These are phyloP conservation scores for Neurospora pannonica DNA, from an alignment of 495 filamentous ascomycete genomes.

Conservation along the genomic window DNA sequence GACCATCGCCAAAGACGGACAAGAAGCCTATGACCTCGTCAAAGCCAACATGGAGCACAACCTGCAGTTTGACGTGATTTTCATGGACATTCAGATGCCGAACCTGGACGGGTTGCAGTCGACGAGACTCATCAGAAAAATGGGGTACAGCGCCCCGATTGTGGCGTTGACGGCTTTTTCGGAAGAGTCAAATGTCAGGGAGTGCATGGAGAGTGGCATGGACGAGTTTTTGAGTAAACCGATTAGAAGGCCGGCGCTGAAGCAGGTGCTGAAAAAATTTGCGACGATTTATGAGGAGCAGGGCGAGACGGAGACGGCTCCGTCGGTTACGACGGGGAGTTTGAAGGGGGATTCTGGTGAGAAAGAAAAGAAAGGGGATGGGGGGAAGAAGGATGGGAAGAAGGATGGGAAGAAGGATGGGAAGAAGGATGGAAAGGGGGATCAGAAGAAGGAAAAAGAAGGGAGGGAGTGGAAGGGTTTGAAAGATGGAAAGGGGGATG, in stretches of 20 bases:
- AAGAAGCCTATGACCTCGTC: slow-evolving; percentile 80
- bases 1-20: slow-evolving; percentile 75
- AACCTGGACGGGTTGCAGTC: slow-evolving; percentile 84
- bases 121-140: slow-evolving; percentile 74
- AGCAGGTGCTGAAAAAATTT: slow-evolving; percentile 68
- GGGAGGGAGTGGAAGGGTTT: background rate
- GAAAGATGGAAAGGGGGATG: background rate
- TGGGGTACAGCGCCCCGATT: slow-evolving; percentile 83
- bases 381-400: background rate
- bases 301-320: slow-evolving; percentile 30
- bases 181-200: slow-evolving; percentile 80
- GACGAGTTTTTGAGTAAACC: slow-evolving; percentile 70
- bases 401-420: background rate
- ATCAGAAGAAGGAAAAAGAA: background rate
- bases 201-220: slow-evolving; percentile 71
- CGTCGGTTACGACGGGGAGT: slow-evolving; percentile 1
- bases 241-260: slow-evolving; percentile 71
- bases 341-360: background rate
- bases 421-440: background rate
- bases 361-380: background rate
- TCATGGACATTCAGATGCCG: slow-evolving; percentile 96
- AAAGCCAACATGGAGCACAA: slow-evolving; percentile 68
- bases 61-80: slow-evolving; percentile 70
- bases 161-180: slow-evolving; percentile 86
- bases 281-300: slow-evolving; percentile 46